phyloP scores from a whole-genome alignment of 2,329 filamentous ascomycete species.

The Anisogramma anomala region DNA sequence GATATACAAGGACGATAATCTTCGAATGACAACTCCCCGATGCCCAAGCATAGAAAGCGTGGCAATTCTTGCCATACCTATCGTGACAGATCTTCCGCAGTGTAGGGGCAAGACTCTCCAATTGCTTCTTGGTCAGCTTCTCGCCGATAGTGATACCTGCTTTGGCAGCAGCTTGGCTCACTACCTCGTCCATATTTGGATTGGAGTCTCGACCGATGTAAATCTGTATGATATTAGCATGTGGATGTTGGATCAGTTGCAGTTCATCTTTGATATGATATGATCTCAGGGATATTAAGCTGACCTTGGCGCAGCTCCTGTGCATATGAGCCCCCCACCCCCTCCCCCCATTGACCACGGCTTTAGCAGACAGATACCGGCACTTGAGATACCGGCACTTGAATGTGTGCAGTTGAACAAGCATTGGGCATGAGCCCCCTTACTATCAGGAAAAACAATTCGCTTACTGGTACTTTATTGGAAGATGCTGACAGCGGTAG shows the following conservation, averaged over 20 bases:
- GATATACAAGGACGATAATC: constrained; percentile 18
- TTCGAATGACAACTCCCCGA: constrained; percentile 18
- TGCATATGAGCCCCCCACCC: no score
- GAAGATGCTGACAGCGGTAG: constrained; percentile 15
- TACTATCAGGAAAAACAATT: not conserved
- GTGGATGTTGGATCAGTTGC: no score
- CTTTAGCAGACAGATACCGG: no score
- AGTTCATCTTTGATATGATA: no score
- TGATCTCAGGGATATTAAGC: no score
- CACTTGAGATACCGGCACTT: no score
- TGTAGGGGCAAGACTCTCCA: constrained; percentile 11
- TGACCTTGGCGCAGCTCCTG: no score
- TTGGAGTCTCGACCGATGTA: constrained; percentile 18
- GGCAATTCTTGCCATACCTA: constrained; percentile 17
- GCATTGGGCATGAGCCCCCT: no score
- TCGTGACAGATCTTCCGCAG: constrained; percentile 13
- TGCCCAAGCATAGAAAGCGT: constrained; percentile 18
- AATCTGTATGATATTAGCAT: constrained; percentile 12
- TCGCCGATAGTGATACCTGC: constrained; percentile 12
- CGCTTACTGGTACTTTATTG: constrained; percentile 14
- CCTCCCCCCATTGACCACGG: no score
- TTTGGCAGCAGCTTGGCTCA: constrained; percentile 6
- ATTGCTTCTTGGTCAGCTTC: constrained; percentile 14
- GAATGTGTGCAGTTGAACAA: no score
- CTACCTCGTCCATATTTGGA: constrained; percentile 15